Conservation (phyloP, 345 rosid species). For the Cochlearia excelsa region DNA sequence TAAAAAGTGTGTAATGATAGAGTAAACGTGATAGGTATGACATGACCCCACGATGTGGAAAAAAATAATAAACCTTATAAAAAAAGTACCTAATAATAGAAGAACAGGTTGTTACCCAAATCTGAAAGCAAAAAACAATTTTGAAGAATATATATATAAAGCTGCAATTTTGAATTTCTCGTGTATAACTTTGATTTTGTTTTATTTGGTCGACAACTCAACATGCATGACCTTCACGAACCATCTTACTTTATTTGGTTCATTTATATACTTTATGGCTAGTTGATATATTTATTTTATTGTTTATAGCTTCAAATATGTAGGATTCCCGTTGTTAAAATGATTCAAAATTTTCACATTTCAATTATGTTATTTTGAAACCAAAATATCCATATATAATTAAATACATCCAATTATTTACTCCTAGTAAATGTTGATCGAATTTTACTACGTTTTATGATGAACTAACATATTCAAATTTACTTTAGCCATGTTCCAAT, state of each 20-base stretch:
- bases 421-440: too few relatives aligned
- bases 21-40: conserved; percentile 22
- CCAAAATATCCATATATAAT: not conserved
- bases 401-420: too few relatives aligned
- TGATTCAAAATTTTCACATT: not conserved
- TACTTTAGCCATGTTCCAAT: not conserved
- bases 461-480: too few relatives aligned
- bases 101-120: conserved; percentile 46
- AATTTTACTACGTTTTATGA: too few relatives aligned
- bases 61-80: conserved; percentile 27
- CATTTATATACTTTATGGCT: not conserved
- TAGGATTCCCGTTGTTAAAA: too few relatives aligned
- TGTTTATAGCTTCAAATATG: too few relatives aligned
- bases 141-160: conserved; percentile 35
- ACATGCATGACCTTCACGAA: conserved; percentile 25
- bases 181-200: not conserved
- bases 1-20: conserved; percentile 14
- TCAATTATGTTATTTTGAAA: not conserved
- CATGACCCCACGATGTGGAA: conserved; percentile 44
- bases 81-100: conserved; percentile 41
- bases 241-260: conserved; percentile 1
- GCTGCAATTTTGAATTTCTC: conserved; percentile 29
- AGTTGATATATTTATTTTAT: too few relatives aligned
- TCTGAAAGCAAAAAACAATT: conserved; percentile 32
- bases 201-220: conserved; percentile 17